Base-by-base conservation (phyloP, 257 asterid species). In the Salvia rosmarinus region DNA sequence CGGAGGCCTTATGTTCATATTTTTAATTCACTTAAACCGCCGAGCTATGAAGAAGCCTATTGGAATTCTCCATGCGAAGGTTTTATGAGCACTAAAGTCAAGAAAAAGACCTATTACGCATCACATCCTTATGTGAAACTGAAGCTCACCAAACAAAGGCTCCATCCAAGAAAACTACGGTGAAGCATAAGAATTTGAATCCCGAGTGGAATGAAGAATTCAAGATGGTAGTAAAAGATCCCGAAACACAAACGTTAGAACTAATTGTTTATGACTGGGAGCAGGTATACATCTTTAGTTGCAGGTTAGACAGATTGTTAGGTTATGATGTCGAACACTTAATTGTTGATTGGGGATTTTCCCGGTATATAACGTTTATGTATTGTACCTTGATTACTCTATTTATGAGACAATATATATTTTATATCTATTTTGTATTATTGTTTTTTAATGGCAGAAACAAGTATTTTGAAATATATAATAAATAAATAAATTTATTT, bases 171-270 rank as follows among this genome's bases (percentile, higher is more conserved):
- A 93, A 93, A 82, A 90, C 98, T 14, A 70, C 87, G 8, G 97
- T 93, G 69, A 90, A 76, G 80, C 96, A 89, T 47, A 90, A 89
- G n/a, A 90, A 93, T 74, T 80, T 93, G 77, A 89, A 85, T 78
- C 97, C 98, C 0, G 96, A n/a, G n/a, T n/a, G 98, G 98, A 85
- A 90, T 67, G 96, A 90, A 83, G 98, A 93, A 72, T 93, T 87
- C n/a, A 77, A 88, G 73, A 77, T 90, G 81, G 92, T 87, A 70
- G 80, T 93, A 14, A 90, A 89, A 83, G 97, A 89, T 82, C 98
- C 92, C 3, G 85, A 89, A 80, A 77, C 96, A n/a, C n/a, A n/a
- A 85, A 90, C 83, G 13, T 75, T 91, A 56, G 98, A 95, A 82
- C 70, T 91, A 57, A 0, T 4, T 67, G 92, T 95, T 65, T 89